Conservation (phyloP, 2,329 filamentous ascomycete genomes). For the Dactylellina haptotyla region DNA sequence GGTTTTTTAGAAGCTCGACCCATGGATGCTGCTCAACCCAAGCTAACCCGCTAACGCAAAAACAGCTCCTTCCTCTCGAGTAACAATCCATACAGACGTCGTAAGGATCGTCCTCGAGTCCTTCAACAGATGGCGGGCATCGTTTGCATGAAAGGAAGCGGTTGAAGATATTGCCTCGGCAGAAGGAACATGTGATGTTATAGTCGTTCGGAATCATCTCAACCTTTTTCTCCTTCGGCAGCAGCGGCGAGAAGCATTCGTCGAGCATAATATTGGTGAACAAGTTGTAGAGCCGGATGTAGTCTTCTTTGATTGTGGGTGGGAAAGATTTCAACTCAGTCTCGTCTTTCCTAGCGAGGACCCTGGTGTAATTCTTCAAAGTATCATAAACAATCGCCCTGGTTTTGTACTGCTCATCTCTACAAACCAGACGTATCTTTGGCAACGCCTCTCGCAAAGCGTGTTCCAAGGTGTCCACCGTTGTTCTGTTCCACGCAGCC, state of each 20-base stretch:
- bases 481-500: slow-evolving; percentile 96
- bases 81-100: slow-evolving; percentile 99
- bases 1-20: slow-evolving; percentile 78
- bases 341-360: slow-evolving; percentile 61
- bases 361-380: slow-evolving; percentile 76
- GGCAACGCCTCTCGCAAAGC: slow-evolving; percentile 88
- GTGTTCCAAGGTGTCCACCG: slow-evolving; percentile 86
- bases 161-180: slow-evolving; percentile 96
- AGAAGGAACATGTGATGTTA: slow-evolving; percentile 94
- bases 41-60: slow-evolving; percentile 81
- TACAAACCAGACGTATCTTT: slow-evolving; percentile 87
- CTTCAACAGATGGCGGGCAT: slow-evolving; percentile 75
- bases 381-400: slow-evolving; percentile 94
- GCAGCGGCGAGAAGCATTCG: slow-evolving; percentile 79
- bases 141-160: slow-evolving; percentile 90
- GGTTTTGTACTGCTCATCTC: slow-evolving; percentile 98
- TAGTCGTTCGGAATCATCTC: slow-evolving; percentile 86
- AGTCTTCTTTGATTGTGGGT: slow-evolving; percentile 71
- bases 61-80: slow-evolving; percentile 93
- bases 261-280: slow-evolving; percentile 83
- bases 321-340: slow-evolving; percentile 33
- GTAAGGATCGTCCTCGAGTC: slow-evolving; percentile 80
- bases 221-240: slow-evolving; percentile 63
- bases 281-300: slow-evolving; percentile 79
- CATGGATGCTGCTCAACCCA: slow-evolving; percentile 96